Evolutionary conservation across 805 yeast genomes (phyloP), one percentile per base, ranked within the genome.

Genomic region (Limtongia smithiae): DNA sequence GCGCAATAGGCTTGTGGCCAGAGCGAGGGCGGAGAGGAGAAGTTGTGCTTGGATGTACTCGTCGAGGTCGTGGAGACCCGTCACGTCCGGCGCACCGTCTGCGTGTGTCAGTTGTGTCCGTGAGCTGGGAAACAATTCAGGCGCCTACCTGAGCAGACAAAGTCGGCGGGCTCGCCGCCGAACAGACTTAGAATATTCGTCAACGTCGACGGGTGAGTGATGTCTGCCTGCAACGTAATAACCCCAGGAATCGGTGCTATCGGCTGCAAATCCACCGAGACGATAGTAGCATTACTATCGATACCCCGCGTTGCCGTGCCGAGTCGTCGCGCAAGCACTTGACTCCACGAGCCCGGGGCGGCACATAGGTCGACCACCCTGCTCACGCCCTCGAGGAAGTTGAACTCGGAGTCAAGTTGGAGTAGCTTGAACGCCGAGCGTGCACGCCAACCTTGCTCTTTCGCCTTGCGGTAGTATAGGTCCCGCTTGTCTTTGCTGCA

Each of bases 291-390:
- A 21, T 37, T 36, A 25, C 27, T 36, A 3, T 20, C 31, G 4
- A 4, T 6, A 14, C 37, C 37, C 8, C 15, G 11, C 30, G 74
- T 72, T 8, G 62, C 59, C 6, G 37, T 44, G 9, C 45, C 21
- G 18, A 54, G 24, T 61, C 82, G 82, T 58, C 86, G 69, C 28
- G 93, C 82, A 12, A 93, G 75, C 0, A 93, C 98, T 65, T 93
- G 98, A 1, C 95, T 85, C 98, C 98, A 93, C 3, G 97, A 89
- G 1, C 97, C 96, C 0, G 97, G 97, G 3, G 97, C 98, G 32
- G 98, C 98, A 74, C 98, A 93, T 27, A 93, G 73, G 68, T 93
- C 98, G 4, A 93, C 98, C 3, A 93, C 97, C 60, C 96, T 72
- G 37, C 73, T 75, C 31, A 89, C 81, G 35, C 80, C 83, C 47